A percentile compares a stretch with the other conserved stretches of the same genome.
phyloP scores from a whole-genome alignment of 345 rosid species.

The Gossypium mustelinum region DNA sequence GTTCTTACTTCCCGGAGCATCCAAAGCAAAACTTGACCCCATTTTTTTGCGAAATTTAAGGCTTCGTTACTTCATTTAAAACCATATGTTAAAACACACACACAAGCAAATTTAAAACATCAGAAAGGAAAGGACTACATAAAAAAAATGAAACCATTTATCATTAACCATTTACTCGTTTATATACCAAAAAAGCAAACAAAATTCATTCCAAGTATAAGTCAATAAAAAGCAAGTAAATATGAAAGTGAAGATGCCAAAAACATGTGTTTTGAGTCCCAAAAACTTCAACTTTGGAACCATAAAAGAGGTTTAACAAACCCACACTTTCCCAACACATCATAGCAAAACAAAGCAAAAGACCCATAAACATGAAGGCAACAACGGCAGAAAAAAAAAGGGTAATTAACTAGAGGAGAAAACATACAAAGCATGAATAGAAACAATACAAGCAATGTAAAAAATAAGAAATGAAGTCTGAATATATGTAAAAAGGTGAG shows the following conservation, averaged over 20 bases:
- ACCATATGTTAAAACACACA: neutral
- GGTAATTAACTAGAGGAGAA: constrained; percentile 1
- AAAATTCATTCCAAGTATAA: neutral
- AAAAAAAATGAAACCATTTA: neutral
- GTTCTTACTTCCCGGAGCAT: neutral
- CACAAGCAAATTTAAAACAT: neutral
- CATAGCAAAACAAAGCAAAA: neutral
- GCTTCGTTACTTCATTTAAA: neutral
- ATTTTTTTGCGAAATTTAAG: neutral
- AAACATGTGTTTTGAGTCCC: neutral
- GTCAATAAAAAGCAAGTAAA: neutral
- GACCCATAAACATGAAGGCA: neutral
- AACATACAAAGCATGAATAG: neutral
- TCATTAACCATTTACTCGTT: no score
- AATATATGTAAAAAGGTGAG: neutral
- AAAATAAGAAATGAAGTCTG: neutral
- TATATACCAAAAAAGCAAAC: neutral
- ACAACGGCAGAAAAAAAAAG: neutral
- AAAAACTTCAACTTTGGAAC: neutral
- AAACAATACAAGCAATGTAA: neutral
- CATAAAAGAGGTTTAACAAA: constrained; percentile 1
- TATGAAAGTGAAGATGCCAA: neutral
- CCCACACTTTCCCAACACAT: neutral
- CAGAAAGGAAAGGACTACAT: neutral
- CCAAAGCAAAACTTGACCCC: neutral